phyloP scores from a whole-genome alignment of 495 filamentous ascomycete genomes.

The Annulohypoxylon stygium region DNA sequence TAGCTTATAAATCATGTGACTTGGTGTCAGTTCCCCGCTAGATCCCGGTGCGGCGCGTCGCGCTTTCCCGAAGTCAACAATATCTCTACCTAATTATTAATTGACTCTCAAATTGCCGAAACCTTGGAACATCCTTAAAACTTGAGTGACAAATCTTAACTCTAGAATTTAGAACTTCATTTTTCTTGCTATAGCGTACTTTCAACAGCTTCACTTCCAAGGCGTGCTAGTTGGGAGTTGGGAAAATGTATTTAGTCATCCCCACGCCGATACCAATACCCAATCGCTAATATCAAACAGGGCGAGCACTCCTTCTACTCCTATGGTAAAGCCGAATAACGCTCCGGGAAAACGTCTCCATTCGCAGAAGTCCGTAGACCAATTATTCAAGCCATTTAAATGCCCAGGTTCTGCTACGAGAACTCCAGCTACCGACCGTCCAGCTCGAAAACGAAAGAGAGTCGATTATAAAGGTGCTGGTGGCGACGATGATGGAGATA shows the following conservation, averaged over 20 bases:
- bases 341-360: constrained; percentile 53
- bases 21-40: constrained; percentile 47
- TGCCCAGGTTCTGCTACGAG: constrained; percentile 86
- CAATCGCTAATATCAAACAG: constrained; percentile 31
- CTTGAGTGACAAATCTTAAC: constrained; percentile 16
- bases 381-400: constrained; percentile 89
- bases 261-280: background rate
- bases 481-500: constrained; percentile 77
- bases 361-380: constrained; percentile 69
- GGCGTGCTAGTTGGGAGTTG: background rate
- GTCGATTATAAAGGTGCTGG: constrained; percentile 91
- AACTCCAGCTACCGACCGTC: constrained; percentile 80
- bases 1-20: constrained; percentile 39
- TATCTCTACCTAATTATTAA: constrained; percentile 17
- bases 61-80: constrained; percentile 46
- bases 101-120: constrained; percentile 16
- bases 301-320: constrained; percentile 43
- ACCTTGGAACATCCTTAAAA: background rate
- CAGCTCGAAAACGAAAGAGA: constrained; percentile 86
- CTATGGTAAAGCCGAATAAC: constrained; percentile 38
- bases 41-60: constrained; percentile 32
- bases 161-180: background rate
- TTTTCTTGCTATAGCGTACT: constrained; percentile 8
- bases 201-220: background rate
- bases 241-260: constrained; percentile 30